These are phyloP conservation scores for Aurantiochytrium sp. DNA, from an alignment of 108 stramenopile species.

Conservation along the genomic window DNA sequence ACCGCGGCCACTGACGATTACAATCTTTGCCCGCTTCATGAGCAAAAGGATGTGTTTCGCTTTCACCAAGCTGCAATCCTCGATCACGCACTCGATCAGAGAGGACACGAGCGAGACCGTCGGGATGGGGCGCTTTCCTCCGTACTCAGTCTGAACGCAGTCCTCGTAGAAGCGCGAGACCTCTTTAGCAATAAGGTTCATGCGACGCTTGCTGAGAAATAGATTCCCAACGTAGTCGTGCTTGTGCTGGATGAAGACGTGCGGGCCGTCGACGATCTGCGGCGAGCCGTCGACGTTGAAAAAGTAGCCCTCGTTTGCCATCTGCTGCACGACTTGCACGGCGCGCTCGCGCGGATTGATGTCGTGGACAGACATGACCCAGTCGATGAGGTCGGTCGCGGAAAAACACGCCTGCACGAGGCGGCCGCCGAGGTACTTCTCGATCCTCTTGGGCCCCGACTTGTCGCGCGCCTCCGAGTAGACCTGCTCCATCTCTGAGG, in stretches of 20 bases:
- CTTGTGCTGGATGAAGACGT: background rate
- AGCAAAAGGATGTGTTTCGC: background rate
- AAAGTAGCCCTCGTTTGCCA: background rate
- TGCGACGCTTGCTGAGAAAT: background rate
- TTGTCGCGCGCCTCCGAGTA: background rate
- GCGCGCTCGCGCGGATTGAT: conserved; percentile 21
- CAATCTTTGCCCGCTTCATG: background rate
- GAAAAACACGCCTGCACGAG: background rate
- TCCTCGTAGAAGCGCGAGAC: background rate
- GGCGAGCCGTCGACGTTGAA: background rate
- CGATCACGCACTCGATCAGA: background rate
- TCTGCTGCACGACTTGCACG: conserved; percentile 13
- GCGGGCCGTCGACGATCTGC: background rate
- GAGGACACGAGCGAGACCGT: background rate
- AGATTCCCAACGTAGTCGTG: background rate
- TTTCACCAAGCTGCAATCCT: background rate
- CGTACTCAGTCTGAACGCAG: background rate
- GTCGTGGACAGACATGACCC: background rate
- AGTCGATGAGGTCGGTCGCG: background rate
- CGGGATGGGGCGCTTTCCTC: background rate
- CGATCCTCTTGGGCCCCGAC: background rate
- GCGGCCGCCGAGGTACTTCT: background rate
- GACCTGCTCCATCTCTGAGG: conserved; percentile 13
- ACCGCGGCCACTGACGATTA: background rate
- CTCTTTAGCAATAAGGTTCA: background rate